Conservation (phyloP, 1,284 basidiomycete species). For the Taiwanofungus camphoratus region DNA sequence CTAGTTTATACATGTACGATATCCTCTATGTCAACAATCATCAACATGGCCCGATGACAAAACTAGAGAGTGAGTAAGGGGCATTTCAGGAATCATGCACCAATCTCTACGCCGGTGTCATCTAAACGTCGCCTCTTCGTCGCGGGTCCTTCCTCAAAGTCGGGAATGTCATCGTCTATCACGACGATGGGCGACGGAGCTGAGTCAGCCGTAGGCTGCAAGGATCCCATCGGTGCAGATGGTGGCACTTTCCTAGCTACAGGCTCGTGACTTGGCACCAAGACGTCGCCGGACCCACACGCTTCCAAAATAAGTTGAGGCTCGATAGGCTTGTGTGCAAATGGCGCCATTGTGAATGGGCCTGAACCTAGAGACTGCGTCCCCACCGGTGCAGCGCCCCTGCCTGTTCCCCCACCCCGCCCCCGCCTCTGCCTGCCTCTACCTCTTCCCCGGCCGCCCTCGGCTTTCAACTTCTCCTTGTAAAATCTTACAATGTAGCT, state of each 20-base stretch:
- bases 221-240: constrained; percentile 15
- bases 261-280: not conserved
- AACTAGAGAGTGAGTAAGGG: no score
- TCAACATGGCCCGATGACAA: no score
- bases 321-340: constrained; percentile 26
- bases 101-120: constrained; percentile 14
- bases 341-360: constrained; percentile 36
- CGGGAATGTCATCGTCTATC: constrained; percentile 44
- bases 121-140: constrained; percentile 46
- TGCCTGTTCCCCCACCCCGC: constrained; percentile 31
- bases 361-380: constrained; percentile 15
- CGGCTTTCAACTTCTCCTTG: constrained; percentile 65
- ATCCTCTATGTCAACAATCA: no score
- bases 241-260: no score
- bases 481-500: constrained; percentile 80
- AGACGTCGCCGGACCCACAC: not conserved
- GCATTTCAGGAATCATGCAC: no score
- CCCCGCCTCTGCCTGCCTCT: constrained; percentile 33
- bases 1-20: no score
- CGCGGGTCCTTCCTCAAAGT: constrained; percentile 45
- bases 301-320: constrained; percentile 14
- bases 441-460: constrained; percentile 40
- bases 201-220: constrained; percentile 34
- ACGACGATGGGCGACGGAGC: constrained; percentile 38
- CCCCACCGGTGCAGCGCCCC: constrained; percentile 15